Evolutionary conservation across 352 stramenopile species (phyloP).

Genomic region (Globisporangium canariense): DNA sequence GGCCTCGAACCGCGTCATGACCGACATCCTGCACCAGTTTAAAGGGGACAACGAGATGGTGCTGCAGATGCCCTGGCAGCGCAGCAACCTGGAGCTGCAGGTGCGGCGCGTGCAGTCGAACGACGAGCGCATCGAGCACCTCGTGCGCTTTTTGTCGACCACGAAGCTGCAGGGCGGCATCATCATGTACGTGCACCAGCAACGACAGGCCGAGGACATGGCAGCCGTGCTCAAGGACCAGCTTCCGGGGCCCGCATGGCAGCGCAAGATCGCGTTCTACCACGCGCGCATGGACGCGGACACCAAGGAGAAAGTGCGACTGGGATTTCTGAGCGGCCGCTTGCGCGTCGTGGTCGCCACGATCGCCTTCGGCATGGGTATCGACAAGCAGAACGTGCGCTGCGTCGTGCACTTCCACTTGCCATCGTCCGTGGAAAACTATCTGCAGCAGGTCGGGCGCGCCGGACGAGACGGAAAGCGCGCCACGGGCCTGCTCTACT

Average conservation of each 20-base stretch:
- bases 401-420: constrained; percentile 98
- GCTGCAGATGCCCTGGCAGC: constrained; percentile 74
- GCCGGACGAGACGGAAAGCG: constrained; percentile 92
- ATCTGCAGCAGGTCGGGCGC: constrained; percentile 96
- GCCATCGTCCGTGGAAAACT: constrained; percentile 96
- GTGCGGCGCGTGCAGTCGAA: constrained; percentile 55
- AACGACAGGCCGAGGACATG: constrained; percentile 72
- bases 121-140: constrained; percentile 44
- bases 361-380: constrained; percentile 98
- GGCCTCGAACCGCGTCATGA: constrained; percentile 73
- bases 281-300: constrained; percentile 90
- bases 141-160: constrained; percentile 32
- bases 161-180: constrained; percentile 36
- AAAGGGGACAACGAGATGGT: constrained; percentile 42
- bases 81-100: constrained; percentile 56
- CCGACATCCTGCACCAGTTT: constrained; percentile 67
- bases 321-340: constrained; percentile 85
- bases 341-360: constrained; percentile 94
- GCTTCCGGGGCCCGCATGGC: constrained; percentile 26
- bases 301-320: constrained; percentile 74
- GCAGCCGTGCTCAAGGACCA: constrained; percentile 61
- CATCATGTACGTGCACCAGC: constrained; percentile 85
- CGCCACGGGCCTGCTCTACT: constrained; percentile 61
- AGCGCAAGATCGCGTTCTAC: constrained; percentile 77
- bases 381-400: constrained; percentile 97